phyloP scores from a whole-genome alignment of 139 green algal species.

The Coelastrella sp. region DNA sequence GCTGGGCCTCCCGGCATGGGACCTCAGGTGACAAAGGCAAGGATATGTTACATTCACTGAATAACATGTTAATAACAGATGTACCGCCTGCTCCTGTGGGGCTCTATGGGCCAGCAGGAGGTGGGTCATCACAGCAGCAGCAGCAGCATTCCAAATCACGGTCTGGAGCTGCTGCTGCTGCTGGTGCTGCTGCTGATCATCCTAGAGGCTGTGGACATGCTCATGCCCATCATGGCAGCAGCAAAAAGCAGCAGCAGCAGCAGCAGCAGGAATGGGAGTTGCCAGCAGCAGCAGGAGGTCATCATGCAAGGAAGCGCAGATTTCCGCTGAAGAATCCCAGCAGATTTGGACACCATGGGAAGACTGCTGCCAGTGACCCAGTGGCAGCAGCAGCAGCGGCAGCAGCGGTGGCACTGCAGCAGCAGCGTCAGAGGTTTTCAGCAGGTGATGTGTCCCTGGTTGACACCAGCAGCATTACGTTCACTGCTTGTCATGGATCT shows the following conservation, averaged over 20 bases:
- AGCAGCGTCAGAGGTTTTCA: background rate
- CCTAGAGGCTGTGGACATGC: background rate
- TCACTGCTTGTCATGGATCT: conserved; percentile 21
- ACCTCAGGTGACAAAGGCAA: background rate
- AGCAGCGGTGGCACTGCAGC: background rate
- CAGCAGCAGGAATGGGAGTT: background rate
- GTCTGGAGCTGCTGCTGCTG: background rate
- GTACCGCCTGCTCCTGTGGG: conserved; percentile 20
- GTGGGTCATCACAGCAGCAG: background rate
- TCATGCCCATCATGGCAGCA: background rate
- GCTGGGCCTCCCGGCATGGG: conserved; percentile 4
- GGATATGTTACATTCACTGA: background rate
- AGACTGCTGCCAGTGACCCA: background rate
- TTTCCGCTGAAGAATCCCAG: background rate
- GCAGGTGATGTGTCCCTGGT: background rate
- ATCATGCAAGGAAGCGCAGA: background rate
- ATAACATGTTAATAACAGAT: conserved; percentile 2
- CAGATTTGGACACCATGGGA: background rate
- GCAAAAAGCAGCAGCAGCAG: conserved; percentile 1
- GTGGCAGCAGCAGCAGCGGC: conserved; percentile 2
- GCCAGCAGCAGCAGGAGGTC: background rate
- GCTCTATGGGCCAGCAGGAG: conserved; percentile 9
- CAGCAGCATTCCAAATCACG: too few relatives aligned
- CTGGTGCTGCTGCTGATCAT: background rate
- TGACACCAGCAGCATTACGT: background rate